Evolutionary conservation across 2,329 filamentous ascomycete genomes (phyloP).

Genomic region (Chaetomiaceae sp.): DNA sequence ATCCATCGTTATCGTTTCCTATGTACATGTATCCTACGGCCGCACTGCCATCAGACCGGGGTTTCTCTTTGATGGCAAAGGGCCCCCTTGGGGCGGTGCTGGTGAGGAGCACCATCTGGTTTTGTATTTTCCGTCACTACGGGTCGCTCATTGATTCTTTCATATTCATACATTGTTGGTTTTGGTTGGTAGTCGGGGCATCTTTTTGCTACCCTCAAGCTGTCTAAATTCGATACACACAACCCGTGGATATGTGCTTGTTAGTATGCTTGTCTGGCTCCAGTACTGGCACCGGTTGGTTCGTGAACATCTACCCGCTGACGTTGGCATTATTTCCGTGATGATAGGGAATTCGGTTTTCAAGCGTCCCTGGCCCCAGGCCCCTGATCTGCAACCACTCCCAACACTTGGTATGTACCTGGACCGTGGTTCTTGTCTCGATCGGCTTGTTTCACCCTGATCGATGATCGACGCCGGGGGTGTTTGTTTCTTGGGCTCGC

Average conservation of each 20-base stretch:
- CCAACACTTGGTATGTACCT: too few relatives aligned
- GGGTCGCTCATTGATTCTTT: background rate
- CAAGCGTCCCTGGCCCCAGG: too few relatives aligned
- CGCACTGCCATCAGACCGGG: background rate
- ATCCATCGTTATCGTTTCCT: slow-evolving; percentile 17
- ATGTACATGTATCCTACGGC: slow-evolving; percentile 2
- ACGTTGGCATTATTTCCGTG: too few relatives aligned
- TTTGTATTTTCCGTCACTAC: background rate
- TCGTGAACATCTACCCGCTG: too few relatives aligned
- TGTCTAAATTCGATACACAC: background rate
- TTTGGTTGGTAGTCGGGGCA: too few relatives aligned
- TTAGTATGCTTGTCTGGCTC: background rate
- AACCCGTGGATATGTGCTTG: background rate
- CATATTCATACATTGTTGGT: background rate
- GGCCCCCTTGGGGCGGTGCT: background rate
- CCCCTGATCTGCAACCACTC: background rate
- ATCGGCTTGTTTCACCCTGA: background rate
- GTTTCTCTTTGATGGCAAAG: background rate
- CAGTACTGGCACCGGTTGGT: too few relatives aligned
- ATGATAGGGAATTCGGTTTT: too few relatives aligned
- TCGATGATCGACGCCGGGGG: background rate
- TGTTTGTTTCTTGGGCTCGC: background rate
- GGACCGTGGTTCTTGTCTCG: background rate
- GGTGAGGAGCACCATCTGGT: background rate
- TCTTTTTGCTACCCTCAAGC: background rate